Evolutionary conservation across 1,139 yeast genomes (phyloP), one percentile per base, ranked within the genome.

Genomic region (Ashbya aceris): DNA sequence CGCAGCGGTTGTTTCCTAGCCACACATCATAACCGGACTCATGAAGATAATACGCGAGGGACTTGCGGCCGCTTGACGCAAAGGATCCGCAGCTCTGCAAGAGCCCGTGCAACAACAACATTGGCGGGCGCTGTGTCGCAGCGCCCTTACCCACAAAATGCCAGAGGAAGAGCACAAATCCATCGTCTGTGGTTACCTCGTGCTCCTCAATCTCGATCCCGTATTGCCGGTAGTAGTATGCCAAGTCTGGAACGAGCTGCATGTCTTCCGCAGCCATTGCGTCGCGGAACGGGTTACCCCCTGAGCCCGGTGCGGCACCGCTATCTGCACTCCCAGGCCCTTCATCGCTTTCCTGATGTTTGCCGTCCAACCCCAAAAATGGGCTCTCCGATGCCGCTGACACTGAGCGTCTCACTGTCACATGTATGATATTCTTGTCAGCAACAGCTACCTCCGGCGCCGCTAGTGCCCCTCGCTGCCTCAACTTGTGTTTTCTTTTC

Each of bases 1-100:
- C 93, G 48, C 95, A 79, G 45, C 98, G 67, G 58, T 89, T 89
- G 57, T 89, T 87, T 1, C 96, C 97, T 42, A 91, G 62, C 96
- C 97, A 91, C 1, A 91, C 91, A 53, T 91, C 97, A 58, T 72
- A 86, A 0, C 95, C 95, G 28, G 49, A 45, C 20, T 71, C 67
- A 34, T 70, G 62, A 27, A 89, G 66, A 51, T 68, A 73, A 50
- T 77, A 79, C 0, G 93, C 93, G 41, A 91, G 58, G 6, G 94
- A 83, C 45, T 83, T 76, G 43, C 69, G 68, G 0, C 96, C 97
- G 13, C 83, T 68, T 0, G 94, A 79, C 29, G 91, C 71, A 60
- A 72, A 91, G 0, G 95, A 83, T 0, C 91, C 96, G 0, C 93
- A 78, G 27, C 94, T 81, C 54, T 87, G 94, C 49, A 91, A 66